A percentile compares a stretch with the other conserved stretches of the same genome.
Conservation (phyloP, 1,284 basidiomycete species). For the Fomitopsis schrenkii region DNA sequence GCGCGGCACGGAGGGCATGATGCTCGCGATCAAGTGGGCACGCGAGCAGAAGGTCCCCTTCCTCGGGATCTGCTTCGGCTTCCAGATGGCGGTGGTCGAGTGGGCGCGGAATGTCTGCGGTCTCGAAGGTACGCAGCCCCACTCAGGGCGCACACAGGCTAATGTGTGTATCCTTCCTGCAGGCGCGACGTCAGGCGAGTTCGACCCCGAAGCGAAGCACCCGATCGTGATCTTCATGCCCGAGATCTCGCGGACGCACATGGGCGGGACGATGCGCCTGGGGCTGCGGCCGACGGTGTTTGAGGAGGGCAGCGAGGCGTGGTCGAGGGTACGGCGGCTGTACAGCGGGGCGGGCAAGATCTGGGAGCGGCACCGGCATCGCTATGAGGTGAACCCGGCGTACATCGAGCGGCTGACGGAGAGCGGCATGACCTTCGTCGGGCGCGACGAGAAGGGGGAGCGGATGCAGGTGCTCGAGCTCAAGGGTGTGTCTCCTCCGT, state of each 20-base stretch:
- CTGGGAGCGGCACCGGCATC: constrained; percentile 97
- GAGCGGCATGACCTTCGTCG: constrained; percentile 81
- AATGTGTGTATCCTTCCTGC: neutral
- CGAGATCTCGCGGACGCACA: constrained; percentile 96
- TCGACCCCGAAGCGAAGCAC: constrained; percentile 55
- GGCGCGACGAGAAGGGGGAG: constrained; percentile 94
- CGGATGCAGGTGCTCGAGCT: constrained; percentile 98
- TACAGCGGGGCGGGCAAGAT: constrained; percentile 85
- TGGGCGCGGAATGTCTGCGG: constrained; percentile 88
- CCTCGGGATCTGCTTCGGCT: constrained; percentile 96
- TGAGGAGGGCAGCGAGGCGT: constrained; percentile 51
- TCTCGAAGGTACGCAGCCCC: constrained; percentile 51
- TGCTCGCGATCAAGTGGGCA: constrained; percentile 95
- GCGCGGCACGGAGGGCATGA: constrained; percentile 97
- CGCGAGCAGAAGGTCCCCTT: constrained; percentile 94
- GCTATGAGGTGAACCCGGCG: constrained; percentile 95
- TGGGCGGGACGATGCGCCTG: constrained; percentile 98
- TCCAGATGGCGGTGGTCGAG: constrained; percentile 96
- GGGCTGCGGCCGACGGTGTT: constrained; percentile 95
- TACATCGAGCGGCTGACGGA: constrained; percentile 74
- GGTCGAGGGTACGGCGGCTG: constrained; percentile 72
- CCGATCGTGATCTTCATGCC: constrained; percentile 98
- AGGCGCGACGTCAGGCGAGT: constrained; percentile 91
- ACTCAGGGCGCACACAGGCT: neutral
- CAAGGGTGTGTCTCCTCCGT: constrained; percentile 46